Evolutionary conservation across 73 alveolate genomes (phyloP).

Genomic region (Paramecium tetraurelia): DNA sequence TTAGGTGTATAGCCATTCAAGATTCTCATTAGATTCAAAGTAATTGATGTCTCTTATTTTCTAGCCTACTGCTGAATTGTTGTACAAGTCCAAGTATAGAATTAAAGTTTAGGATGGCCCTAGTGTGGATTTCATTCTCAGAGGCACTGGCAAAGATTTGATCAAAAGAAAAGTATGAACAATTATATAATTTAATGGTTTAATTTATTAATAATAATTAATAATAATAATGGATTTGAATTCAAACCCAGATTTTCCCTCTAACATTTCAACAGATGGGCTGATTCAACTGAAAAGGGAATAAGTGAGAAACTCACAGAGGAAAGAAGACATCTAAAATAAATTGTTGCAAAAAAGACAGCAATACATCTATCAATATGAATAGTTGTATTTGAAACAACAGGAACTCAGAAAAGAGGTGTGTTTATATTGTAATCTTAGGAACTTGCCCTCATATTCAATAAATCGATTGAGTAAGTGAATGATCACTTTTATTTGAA

Average conservation of each 20-base stretch:
- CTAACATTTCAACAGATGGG: neutral
- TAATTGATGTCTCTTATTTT: neutral
- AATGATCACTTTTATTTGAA: neutral
- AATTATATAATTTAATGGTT: neutral
- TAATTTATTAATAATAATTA: neutral
- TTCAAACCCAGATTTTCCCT: neutral
- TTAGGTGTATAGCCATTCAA: conserved; percentile 32
- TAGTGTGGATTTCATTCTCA: conserved; percentile 49
- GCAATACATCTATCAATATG: neutral
- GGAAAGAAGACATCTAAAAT: neutral
- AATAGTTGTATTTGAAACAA: neutral
- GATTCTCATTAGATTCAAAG: conserved; percentile 50
- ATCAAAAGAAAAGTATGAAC: conserved; percentile 30
- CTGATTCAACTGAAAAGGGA: neutral
- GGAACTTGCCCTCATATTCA: neutral
- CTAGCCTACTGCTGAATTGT: conserved; percentile 46
- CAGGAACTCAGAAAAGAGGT: neutral
- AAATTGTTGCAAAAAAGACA: neutral
- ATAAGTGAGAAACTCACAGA: neutral
- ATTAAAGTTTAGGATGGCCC: conserved; percentile 61
- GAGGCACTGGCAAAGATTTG: conserved; percentile 53
- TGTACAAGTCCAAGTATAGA: conserved; percentile 55
- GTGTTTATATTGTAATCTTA: neutral
- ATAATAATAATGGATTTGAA: neutral
- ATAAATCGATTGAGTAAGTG: neutral